Conservation (phyloP, 345 rosid genomes). For the Bruguiera parviflora region DNA sequence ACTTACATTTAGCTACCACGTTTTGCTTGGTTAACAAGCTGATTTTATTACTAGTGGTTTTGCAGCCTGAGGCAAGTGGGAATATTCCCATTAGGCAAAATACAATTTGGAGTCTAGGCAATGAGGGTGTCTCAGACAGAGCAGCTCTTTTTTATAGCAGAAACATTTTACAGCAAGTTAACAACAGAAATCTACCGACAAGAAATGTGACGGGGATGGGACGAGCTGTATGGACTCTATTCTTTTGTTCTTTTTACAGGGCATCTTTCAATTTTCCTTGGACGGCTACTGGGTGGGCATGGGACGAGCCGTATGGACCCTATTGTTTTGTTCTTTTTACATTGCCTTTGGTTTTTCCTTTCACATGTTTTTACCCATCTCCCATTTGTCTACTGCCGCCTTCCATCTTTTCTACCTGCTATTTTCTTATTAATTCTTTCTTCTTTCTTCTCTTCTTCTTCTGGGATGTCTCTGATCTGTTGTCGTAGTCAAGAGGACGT, state of each 20-base stretch:
- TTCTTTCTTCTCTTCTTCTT: background rate
- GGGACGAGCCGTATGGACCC: background rate
- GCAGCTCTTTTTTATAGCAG: background rate
- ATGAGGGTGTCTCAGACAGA: no score
- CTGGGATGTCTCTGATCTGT: background rate
- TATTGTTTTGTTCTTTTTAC: slow-evolving; percentile 12
- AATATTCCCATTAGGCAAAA: slow-evolving; percentile 16
- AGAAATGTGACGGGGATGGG: no score
- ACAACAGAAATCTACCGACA: no score
- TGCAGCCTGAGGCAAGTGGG: slow-evolving; percentile 25
- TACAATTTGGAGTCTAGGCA: background rate
- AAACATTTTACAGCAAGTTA: no score
- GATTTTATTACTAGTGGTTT: slow-evolving; percentile 9
- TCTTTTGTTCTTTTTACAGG: slow-evolving; percentile 4
- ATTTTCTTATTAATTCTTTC: background rate
- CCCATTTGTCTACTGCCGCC: no score
- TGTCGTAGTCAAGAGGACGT: background rate
- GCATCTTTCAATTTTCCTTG: no score
- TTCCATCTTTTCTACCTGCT: background rate
- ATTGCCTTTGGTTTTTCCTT: background rate
- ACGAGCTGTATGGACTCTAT: background rate
- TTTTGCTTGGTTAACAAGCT: background rate
- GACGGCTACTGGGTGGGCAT: no score
- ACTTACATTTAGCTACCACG: background rate
- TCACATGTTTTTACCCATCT: no score